These are phyloP conservation scores for Mortierella sp. DNA, from an alignment of 371 early-diverging fungal species.

Conservation along the genomic window DNA sequence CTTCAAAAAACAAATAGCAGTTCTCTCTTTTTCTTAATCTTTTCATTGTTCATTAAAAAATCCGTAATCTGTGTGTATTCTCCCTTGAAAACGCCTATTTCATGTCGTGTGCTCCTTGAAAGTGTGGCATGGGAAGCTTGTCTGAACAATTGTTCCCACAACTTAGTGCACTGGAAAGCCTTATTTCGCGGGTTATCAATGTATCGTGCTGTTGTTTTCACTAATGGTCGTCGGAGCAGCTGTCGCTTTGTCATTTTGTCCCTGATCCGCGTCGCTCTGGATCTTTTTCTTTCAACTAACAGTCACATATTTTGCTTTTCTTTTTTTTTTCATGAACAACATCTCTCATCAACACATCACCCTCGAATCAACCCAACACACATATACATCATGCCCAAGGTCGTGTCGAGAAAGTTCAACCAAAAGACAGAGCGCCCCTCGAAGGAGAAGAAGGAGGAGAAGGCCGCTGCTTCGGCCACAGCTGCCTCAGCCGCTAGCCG, in stretches of 20 bases:
- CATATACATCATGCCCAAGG: constrained; percentile 41
- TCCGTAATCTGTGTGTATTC: background rate
- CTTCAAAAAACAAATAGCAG: background rate
- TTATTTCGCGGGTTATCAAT: too few species aligned
- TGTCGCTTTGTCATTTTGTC: background rate
- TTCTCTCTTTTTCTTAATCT: constrained; percentile 13
- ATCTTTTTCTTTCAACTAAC: background rate
- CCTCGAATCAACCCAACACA: background rate
- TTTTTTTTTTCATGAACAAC: background rate
- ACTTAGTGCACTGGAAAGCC: background rate
- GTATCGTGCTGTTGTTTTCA: too few species aligned
- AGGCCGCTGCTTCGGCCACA: constrained; percentile 38
- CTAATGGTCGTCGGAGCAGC: too few species aligned
- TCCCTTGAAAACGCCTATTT: background rate
- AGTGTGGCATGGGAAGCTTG: background rate
- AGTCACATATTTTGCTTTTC: background rate
- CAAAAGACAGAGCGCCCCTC: constrained; percentile 30
- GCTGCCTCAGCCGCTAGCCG: constrained; percentile 60
- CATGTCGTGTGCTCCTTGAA: background rate
- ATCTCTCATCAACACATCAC: background rate
- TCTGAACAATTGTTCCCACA: background rate
- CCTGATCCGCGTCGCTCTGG: background rate
- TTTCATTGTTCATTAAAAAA: constrained; percentile 2
- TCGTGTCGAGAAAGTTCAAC: constrained; percentile 43
- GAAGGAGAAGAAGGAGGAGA: constrained; percentile 40